Percentiles rank a stretch among this genome's conserved stretches.
phyloP scores from a whole-genome alignment of 768 basidiomycete genomes.

The Candolleomyces eurysporus region DNA sequence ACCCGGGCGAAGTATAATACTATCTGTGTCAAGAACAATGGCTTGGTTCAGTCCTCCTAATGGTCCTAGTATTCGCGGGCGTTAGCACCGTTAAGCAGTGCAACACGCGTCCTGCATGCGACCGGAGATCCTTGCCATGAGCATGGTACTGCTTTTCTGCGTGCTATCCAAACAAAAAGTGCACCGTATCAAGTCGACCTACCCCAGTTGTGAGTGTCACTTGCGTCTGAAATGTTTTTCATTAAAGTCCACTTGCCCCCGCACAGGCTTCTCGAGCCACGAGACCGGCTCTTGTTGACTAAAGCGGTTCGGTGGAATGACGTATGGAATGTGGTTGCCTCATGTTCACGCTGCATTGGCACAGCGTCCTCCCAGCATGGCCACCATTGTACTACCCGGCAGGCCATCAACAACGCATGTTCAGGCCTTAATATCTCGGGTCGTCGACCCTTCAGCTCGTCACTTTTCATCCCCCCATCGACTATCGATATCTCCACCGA shows the following conservation, averaged over 20 bases:
- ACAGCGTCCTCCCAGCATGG: conserved; percentile 8
- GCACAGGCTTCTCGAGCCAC: not conserved
- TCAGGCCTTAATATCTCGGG: conserved; percentile 15
- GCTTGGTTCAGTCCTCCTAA: not conserved
- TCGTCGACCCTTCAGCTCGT: conserved; percentile 1
- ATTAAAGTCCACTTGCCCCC: too few species aligned
- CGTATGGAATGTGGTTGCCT: conserved; percentile 2
- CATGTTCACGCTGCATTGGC: conserved; percentile 7
- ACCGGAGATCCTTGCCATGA: too few species aligned
- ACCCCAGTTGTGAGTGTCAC: too few species aligned
- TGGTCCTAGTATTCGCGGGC: too few species aligned
- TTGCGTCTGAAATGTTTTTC: too few species aligned
- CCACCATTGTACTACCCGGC: conserved; percentile 3
- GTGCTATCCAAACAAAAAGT: too few species aligned
- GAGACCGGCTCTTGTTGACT: not conserved
- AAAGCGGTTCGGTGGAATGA: not conserved
- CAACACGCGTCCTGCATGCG: too few species aligned
- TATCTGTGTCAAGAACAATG: not conserved
- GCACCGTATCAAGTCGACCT: too few species aligned
- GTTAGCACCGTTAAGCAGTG: too few species aligned
- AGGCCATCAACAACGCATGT: conserved; percentile 12
- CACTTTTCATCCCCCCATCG: conserved; percentile 5
- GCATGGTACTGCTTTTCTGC: too few species aligned
- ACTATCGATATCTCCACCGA: not conserved
- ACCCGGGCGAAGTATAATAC: too few species aligned